These are phyloP conservation scores for Bruguiera sexangula DNA, from an alignment of 345 rosid genomes.

Conservation along the genomic window DNA sequence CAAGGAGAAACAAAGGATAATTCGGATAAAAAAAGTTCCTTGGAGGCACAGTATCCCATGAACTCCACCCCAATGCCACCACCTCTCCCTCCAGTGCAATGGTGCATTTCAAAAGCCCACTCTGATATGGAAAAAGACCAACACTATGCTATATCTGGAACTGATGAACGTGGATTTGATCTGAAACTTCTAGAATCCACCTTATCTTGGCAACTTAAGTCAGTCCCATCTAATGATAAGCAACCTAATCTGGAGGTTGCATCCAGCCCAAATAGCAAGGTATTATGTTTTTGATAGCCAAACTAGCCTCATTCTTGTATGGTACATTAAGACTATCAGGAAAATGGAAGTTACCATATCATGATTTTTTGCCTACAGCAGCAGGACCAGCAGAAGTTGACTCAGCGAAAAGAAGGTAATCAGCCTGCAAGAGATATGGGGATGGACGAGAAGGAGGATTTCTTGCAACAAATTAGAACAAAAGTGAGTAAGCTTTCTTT, in stretches of 20 bases:
- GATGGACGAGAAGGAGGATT: slow-evolving; percentile 63
- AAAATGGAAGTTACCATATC: slow-evolving; percentile 12
- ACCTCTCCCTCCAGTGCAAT: slow-evolving; percentile 72
- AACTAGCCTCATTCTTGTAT: background rate
- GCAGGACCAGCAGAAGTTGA: slow-evolving; percentile 47
- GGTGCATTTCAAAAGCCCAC: slow-evolving; percentile 49
- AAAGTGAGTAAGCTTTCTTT: slow-evolving; percentile 54
- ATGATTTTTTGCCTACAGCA: slow-evolving; percentile 25
- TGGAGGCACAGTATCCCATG: slow-evolving; percentile 30
- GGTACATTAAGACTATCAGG: background rate
- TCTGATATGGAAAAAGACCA: slow-evolving; percentile 31
- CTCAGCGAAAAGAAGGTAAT: slow-evolving; percentile 38
- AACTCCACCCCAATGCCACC: slow-evolving; percentile 57
- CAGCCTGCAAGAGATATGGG: slow-evolving; percentile 35
- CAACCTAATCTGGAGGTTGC: slow-evolving; percentile 31
- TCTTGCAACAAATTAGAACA: slow-evolving; percentile 74
- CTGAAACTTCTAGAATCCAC: slow-evolving; percentile 27
- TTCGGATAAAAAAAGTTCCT: slow-evolving; percentile 16
- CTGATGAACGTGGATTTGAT: slow-evolving; percentile 34
- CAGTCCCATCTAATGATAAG: slow-evolving; percentile 35
- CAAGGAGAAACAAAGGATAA: slow-evolving; percentile 23
- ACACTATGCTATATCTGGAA: slow-evolving; percentile 33
- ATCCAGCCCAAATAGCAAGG: slow-evolving; percentile 47
- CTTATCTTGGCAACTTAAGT: slow-evolving; percentile 30
- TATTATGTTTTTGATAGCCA: slow-evolving; percentile 16